Base-by-base conservation (phyloP, 1,284 basidiomycete species). In the Cystobasidium sp. region DNA sequence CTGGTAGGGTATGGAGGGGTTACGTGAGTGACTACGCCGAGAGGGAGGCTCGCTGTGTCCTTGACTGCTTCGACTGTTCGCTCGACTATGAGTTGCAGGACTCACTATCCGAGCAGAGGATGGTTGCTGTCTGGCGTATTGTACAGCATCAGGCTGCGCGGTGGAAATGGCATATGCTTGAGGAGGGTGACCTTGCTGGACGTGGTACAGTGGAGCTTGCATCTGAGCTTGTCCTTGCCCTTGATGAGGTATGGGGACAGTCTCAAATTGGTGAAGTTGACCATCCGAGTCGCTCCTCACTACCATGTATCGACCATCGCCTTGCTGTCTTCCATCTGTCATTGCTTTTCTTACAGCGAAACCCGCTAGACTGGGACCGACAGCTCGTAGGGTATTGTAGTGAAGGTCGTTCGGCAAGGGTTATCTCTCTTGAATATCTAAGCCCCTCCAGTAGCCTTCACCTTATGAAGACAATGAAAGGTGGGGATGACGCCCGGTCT, bases 271-370 rank as follows among this genome's bases (percentile, higher is more conserved):
- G 18, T 59, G 56, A 10, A 59, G 37, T 43, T 59, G 56, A 7
- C 56, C 56, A 41, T 59, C 61, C 20, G 61, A 49, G 12, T 63
- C 61, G 43, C 61, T 63, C 46, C 61, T 37, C 14, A 63, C 61
- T 24, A 63, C 61, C 61, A 63, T 63, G 44, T 63, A 63, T 31
- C 44, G 61, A 9, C 37, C 18, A 4, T 37, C 61, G 9, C 24
- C 2, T 18, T 59, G 56, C 6, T 59, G 37, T 41, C 37, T 31
- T 31, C 39, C 39, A 18, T 59, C 37, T 39, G 31, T 59, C 39
- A 14, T 59, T 9, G 37, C 37, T 49, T 31, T 31, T 5, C 5
- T 31, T 31, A n/a, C n/a, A n/a, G n/a, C 31, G 31, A 31, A 31
- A 5, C 31, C 31, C 31, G 31, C 31, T 31, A 31, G 31, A 31